Evolutionary conservation across 768 basidiomycete genomes (phyloP), one percentile per base, ranked within the genome.

Genomic region (Obba rivulosa): DNA sequence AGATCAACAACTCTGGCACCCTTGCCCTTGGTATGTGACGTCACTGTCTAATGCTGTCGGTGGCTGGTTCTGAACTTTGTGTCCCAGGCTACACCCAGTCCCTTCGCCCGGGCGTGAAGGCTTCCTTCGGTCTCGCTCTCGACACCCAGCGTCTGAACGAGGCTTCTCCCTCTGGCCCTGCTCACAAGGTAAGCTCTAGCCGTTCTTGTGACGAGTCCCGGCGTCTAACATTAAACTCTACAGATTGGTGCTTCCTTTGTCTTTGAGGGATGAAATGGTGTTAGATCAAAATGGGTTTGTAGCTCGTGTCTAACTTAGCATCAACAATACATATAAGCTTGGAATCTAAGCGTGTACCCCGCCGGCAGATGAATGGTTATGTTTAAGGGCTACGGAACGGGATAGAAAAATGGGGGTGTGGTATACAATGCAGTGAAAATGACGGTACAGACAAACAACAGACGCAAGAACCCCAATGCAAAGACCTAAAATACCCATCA

Each of bases 1-100:
- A 97, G 80, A 94, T 98, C 76, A 97, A 97, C 83, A 95, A 94
- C 74, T 67, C 82, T 50, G 94, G 94, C 77, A 78, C 94, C 64
- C 78, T 96, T 57, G 86, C 81, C 60, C 83, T 95, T 57, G 85
- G 81, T 90, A 64, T 53, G 69, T 62, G 2, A 10, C 17, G 11
- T 22, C n/a, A 31, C 14, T 25, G 49, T 20, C 16, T 7, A 28
- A 44, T 3, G 39, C 41, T 44, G 40, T 43, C 18, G 18, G 41
- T 49, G 23, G 10, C 52, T 61, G 35, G 64, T 34, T 25, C 35
- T 20, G 25, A 20, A 8, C 37, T 36, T 36, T 56, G 13, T 36
- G 20, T 18, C 20, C 51, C 52, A 86, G 85, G 86, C 57, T 93
- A 92, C 75, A 95, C 92, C 44, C 95, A 99, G 74, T 73, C 80